Base-by-base conservation (phyloP, 495 filamentous ascomycete species). In the Melanomma pulvis-pyrius region DNA sequence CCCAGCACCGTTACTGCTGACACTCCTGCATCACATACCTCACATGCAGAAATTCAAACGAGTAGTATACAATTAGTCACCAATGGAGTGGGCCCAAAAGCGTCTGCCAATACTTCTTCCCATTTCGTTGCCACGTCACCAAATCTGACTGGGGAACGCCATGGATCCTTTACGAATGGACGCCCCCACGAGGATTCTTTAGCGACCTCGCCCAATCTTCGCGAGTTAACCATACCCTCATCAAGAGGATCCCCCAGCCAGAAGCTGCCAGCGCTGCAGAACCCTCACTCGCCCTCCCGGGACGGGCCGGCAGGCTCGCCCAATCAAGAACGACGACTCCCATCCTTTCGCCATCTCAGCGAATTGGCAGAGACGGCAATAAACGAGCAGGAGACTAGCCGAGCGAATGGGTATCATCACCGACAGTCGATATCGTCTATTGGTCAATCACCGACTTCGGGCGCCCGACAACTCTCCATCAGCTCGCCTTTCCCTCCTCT, bases 341-440 rank as follows among this genome's bases (percentile, higher is more conserved):
- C 71, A 1, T 51, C 52, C n/a, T 74, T 74, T 24, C 61, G 59
- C 30, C 75, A 72, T 21, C 47, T 75, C 26, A 69, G 47, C 47
- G 70, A 73, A 24, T 48, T 78, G 22, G 74, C 74, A 49, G 72
- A 74, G 25, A 70, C 69, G 2, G 74, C 74, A 44, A 68, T 32
- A 49, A 64, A 32, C 7, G 65, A 72, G 46, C 69, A 74, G n/a
- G 52, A 69, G 17, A 34, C 56, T 22, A 66, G 32, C n/a, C 60
- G 65, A 36, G 56, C 47, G 6, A 71, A 73, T 49, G 68, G 71
- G 0, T 68, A 55, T 51, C 53, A 60, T 32, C 71, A 73, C 50
- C 61, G 71, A 32, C 71, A 62, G n/a, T 74, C 71, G 7, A 67
- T 70, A 60, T 71, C 73, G 1, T 69, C 71, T 12, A 67, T 65